These are phyloP conservation scores for Xylaria digitata DNA, from an alignment of 2,329 filamentous ascomycete genomes.

Conservation along the genomic window DNA sequence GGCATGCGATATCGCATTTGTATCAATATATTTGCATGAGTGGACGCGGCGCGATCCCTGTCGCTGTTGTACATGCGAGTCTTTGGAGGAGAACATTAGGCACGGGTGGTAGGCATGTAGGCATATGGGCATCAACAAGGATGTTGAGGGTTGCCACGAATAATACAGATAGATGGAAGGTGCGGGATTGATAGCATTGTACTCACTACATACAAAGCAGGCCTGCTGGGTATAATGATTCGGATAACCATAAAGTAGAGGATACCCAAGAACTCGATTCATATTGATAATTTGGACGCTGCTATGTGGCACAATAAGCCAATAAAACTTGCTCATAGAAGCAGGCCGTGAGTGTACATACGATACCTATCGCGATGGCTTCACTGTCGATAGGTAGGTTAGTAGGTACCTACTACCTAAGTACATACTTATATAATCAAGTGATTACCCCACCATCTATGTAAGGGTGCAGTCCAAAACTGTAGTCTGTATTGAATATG, in stretches of 20 bases:
- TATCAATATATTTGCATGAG: slow-evolving; percentile 19
- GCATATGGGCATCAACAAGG: not conserved
- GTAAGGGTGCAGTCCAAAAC: too few relatives aligned
- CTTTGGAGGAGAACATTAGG: slow-evolving; percentile 1
- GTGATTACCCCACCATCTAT: not conserved
- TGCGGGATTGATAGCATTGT: slow-evolving; percentile 13
- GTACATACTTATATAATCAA: too few relatives aligned
- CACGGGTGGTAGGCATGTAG: not conserved
- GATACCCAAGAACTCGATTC: slow-evolving; percentile 12
- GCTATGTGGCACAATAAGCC: too few relatives aligned
- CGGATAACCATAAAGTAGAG: slow-evolving; percentile 1
- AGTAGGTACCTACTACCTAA: too few relatives aligned
- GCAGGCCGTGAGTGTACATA: too few relatives aligned
- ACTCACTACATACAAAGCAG: slow-evolving; percentile 4
- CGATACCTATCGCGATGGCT: too few relatives aligned
- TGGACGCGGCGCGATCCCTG: not conserved
- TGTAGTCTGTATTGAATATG: too few relatives aligned
- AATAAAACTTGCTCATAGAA: too few relatives aligned
- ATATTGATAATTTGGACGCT: too few relatives aligned
- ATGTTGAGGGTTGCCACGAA: not conserved
- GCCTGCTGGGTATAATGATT: slow-evolving; percentile 20
- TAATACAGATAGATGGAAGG: slow-evolving; percentile 9
- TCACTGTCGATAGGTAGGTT: too few relatives aligned
- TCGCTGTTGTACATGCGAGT: slow-evolving; percentile 15
- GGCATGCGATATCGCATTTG: slow-evolving; percentile 21